Evolutionary conservation across 345 rosid genomes (phyloP).

Genomic region (Mangifera indica): DNA sequence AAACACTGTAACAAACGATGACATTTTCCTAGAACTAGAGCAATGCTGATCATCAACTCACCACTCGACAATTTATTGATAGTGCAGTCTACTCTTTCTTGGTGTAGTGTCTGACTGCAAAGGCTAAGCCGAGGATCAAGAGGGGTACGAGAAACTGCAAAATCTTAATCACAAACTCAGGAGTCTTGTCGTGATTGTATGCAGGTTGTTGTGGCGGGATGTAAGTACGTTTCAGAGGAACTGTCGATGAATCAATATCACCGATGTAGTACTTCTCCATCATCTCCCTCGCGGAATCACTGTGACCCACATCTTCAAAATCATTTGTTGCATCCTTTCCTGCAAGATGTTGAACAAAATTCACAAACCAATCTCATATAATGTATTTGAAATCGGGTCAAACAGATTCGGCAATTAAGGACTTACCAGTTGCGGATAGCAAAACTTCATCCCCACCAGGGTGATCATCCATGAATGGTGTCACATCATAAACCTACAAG

Average conservation of each 20-base stretch:
- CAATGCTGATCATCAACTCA: slow-evolving; percentile 12
- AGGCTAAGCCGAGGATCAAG: slow-evolving; percentile 76
- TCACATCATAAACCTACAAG: slow-evolving; percentile 85
- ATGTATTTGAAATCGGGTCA: background rate
- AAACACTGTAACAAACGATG: background rate
- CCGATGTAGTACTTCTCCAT: slow-evolving; percentile 75
- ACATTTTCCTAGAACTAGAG: background rate
- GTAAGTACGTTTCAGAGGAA: slow-evolving; percentile 54
- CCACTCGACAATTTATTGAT: slow-evolving; percentile 2
- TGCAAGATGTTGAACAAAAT: slow-evolving; percentile 19
- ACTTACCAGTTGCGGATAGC: slow-evolving; percentile 80
- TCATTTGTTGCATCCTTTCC: slow-evolving; percentile 94
- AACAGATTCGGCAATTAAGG: background rate
- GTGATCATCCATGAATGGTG: slow-evolving; percentile 96
- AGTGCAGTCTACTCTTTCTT: slow-evolving; percentile 64
- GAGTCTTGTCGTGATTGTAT: slow-evolving; percentile 57
- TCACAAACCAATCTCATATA: background rate
- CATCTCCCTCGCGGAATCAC: slow-evolving; percentile 83
- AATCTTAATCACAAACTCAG: slow-evolving; percentile 67
- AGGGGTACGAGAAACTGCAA: slow-evolving; percentile 88
- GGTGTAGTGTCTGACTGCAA: slow-evolving; percentile 68
- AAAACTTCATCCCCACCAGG: slow-evolving; percentile 98
- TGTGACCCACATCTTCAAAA: slow-evolving; percentile 96
- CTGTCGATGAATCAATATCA: slow-evolving; percentile 57
- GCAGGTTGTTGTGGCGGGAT: slow-evolving; percentile 49